Conservation (phyloP, 2,329 filamentous ascomycete species). For the Anisogramma anomala region DNA sequence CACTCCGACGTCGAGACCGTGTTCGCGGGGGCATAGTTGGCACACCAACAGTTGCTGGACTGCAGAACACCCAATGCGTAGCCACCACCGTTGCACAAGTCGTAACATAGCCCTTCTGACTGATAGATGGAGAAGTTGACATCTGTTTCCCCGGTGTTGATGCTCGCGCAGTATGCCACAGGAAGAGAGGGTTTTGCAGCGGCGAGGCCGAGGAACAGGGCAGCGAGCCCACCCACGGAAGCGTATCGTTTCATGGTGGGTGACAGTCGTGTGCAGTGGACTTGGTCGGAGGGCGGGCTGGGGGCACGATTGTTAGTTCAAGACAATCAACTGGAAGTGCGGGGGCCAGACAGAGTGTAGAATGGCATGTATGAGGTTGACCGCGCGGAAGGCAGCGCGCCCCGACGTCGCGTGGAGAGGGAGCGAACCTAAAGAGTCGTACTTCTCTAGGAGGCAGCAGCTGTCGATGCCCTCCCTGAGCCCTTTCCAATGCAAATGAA, state of each 20-base stretch:
- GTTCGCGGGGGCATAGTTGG: slow-evolving; percentile 48
- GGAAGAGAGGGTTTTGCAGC: slow-evolving; percentile 21
- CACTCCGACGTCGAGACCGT: slow-evolving; percentile 38
- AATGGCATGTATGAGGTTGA: too few species aligned
- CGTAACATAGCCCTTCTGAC: slow-evolving; percentile 57
- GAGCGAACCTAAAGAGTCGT: too few species aligned
- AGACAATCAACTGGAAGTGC: background rate
- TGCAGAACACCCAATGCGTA: slow-evolving; percentile 62
- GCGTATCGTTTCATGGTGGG: slow-evolving; percentile 4
- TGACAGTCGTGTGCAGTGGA: background rate
- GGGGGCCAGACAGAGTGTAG: background rate
- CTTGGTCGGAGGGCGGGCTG: background rate
- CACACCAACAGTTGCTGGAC: slow-evolving; percentile 60
- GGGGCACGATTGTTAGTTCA: background rate
- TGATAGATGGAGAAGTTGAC: slow-evolving; percentile 45
- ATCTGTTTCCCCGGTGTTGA: slow-evolving; percentile 32
- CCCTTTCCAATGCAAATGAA: background rate
- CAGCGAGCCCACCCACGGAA: slow-evolving; percentile 13
- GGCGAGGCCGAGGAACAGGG: slow-evolving; percentile 16
- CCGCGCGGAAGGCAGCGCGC: too few species aligned
- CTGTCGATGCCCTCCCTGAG: background rate
- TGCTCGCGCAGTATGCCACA: slow-evolving; percentile 33
- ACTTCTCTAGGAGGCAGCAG: background rate
- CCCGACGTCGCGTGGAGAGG: too few species aligned
- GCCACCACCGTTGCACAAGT: slow-evolving; percentile 39